Base-by-base conservation (phyloP, 495 filamentous ascomycete species). In the Immersiella caudata region DNA sequence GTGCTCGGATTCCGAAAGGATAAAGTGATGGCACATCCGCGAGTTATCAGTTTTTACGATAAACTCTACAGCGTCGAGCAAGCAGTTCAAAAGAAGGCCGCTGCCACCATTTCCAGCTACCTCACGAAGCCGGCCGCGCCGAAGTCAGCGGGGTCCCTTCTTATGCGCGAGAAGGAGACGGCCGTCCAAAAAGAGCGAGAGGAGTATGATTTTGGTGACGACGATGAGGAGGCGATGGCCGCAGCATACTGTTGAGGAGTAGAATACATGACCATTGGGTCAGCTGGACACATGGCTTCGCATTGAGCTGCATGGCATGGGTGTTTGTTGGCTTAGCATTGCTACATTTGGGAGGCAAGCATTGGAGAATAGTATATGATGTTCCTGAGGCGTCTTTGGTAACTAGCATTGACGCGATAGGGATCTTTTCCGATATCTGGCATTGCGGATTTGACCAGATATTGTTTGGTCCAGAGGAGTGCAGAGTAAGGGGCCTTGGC, bases 1-100 rank as follows among this genome's bases (percentile, higher is more conserved):
- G 94, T 99, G 9, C 80, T 92, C 29, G 83, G 92, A 46, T 99
- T 99, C 71, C 91, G 97, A 68, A 91, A 93, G 70, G 85, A 79
- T 50, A 97, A 96, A 80, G 94, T 99, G 22, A 93, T 97, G 89
- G 95, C 95, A 16, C 96, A 99, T 73, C 89, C 94, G 1, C 88
- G 86, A 69, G 95, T 99, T 14, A 83, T 89, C 20, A 83, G 81
- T 1, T 99, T 99, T 76, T 99, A 99, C 76, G 83, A 86, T 62
- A 88, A 90, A 65, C 81, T 99, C 36, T 89, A 91, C 68, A 88
- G 78, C 70, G 89, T 79, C 14, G 83, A 87, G 52, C 70, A 76
- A 59, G 85, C 72, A 9, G 35, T 75, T 27, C 65, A 67, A 55
- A 79, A 77, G 64, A 75, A 71, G 64, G 50, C 62, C 4, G 36